Base-by-base conservation (phyloP, 139 green algal species). In the Raphidocelis subcapitata region DNA sequence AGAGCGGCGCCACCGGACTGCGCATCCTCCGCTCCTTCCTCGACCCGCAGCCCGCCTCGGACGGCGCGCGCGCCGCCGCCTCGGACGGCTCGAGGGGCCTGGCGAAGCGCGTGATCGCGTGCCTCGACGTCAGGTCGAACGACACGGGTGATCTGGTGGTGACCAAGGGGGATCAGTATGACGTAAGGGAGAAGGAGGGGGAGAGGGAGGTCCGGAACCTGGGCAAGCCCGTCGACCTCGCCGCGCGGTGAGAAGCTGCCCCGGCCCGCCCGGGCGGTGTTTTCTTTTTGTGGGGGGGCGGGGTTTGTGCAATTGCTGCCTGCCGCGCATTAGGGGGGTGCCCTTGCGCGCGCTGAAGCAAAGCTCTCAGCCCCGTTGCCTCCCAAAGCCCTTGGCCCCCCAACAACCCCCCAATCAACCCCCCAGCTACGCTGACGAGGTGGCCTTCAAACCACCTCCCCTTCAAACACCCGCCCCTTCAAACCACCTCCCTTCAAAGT, bases 101-200 rank as follows among this genome's bases (percentile, higher is more conserved):
- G 56, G 93, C 93, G 33, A 94, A 94, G 81, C 86, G 95, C 28
- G 95, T 99, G 36, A 99, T 99, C 69, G 96, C 95, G 0, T 99
- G 95, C 83, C 83, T 99, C 74, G 96, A 99, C 77, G 96, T 99
- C 68, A 79, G 96, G 26, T 77, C 83, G 47, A 99, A 99, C 73
- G 95, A 99, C 79, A 29, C 65, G 12, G 96, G 96, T 0, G 96
- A 99, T 80, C 84, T 99, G 62, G 96, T 97, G 18, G 93, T 98
- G 8, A 98, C 93, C 23, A 97, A 97, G 87, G 92, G 92, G n/a
- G 94, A 98, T 74, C 90, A 96, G 82, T 99, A 99, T 63, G 96
- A 99, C 81, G 96, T 99, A 33, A 76, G 96, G 2, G 95, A 99
- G 78, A 90, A 88, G 64, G 66, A 46, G 44, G 87, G 74, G 29